These are phyloP conservation scores for Cladophialophora immunda DNA, from an alignment of 2,329 filamentous ascomycete genomes.

Conservation along the genomic window DNA sequence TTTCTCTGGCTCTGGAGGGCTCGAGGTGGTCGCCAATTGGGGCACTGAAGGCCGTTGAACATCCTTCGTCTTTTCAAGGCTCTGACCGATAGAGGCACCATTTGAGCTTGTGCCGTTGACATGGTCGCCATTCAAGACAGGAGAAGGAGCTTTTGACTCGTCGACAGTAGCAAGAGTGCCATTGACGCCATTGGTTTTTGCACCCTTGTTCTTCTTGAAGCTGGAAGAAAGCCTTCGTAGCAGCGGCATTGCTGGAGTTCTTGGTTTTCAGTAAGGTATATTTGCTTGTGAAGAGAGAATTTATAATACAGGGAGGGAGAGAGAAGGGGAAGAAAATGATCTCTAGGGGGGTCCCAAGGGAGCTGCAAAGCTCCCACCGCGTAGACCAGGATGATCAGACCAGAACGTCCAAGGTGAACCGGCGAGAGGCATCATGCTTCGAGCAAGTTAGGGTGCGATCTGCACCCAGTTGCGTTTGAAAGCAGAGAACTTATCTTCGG, in stretches of 20 bases:
- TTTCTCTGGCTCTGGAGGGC: slow-evolving; percentile 9
- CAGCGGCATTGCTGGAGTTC: slow-evolving; percentile 22
- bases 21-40: slow-evolving; percentile 2
- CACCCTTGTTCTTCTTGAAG: slow-evolving; percentile 25
- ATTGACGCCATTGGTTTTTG: slow-evolving; percentile 12
- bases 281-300: not conserved
- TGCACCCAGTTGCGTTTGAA: not conserved
- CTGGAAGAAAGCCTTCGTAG: slow-evolving; percentile 28
- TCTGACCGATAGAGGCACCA: slow-evolving; percentile 29
- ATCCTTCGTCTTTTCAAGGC: slow-evolving; percentile 31
- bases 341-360: not conserved
- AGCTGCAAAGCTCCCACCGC: not conserved
- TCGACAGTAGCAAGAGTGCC: slow-evolving; percentile 27
- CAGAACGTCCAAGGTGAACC: not conserved
- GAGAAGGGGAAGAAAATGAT: not conserved
- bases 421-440: not conserved
- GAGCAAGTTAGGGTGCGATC: slow-evolving; percentile 5
- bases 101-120: slow-evolving; percentile 21
- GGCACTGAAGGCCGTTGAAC: slow-evolving; percentile 22
- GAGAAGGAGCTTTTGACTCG: slow-evolving; percentile 25
- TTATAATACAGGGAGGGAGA: not conserved
- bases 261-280: not conserved
- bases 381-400: not conserved
- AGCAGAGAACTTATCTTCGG: not conserved
- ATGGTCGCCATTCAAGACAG: slow-evolving; percentile 37